Percentiles rank a stretch among this genome's conserved stretches.
These are phyloP conservation scores for Podospora australis DNA, from an alignment of 495 filamentous ascomycete genomes.

Conservation along the genomic window DNA sequence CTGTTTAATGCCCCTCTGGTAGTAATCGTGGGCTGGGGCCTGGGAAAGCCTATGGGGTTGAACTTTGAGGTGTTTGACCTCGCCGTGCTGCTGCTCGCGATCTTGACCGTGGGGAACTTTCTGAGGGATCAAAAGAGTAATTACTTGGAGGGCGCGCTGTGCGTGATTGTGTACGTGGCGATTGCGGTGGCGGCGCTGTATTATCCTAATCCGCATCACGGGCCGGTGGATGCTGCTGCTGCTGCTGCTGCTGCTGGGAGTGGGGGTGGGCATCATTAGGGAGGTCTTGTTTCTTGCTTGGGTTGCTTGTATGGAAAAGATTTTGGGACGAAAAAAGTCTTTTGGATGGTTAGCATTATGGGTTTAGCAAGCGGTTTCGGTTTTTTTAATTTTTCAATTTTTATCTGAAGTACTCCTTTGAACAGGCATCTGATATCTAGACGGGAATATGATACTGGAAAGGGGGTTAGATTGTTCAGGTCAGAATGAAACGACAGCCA, in stretches of 20 bases:
- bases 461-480: too few relatives aligned
- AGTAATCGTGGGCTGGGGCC: constrained; percentile 80
- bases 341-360: too few relatives aligned
- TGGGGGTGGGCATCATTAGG: constrained; percentile 11
- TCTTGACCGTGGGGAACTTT: constrained; percentile 80
- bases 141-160: constrained; percentile 72
- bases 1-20: constrained; percentile 82
- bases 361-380: too few relatives aligned
- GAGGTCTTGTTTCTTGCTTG: too few relatives aligned
- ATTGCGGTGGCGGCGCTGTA: constrained; percentile 58
- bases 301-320: too few relatives aligned
- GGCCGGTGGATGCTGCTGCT: not conserved
- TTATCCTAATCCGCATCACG: constrained; percentile 47
- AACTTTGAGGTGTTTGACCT: constrained; percentile 88
- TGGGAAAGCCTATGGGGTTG: constrained; percentile 62
- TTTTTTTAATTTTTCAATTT: too few relatives aligned
- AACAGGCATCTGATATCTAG: too few relatives aligned
- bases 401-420: too few relatives aligned
- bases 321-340: too few relatives aligned
- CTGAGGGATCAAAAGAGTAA: constrained; percentile 73
- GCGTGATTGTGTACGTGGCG: constrained; percentile 61
- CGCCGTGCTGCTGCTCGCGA: constrained; percentile 77
- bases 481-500: too few relatives aligned
- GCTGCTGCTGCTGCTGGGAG: not conserved
- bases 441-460: too few relatives aligned